Base-by-base conservation (phyloP, 345 rosid species). In the Eucalyptus dawsonii region DNA sequence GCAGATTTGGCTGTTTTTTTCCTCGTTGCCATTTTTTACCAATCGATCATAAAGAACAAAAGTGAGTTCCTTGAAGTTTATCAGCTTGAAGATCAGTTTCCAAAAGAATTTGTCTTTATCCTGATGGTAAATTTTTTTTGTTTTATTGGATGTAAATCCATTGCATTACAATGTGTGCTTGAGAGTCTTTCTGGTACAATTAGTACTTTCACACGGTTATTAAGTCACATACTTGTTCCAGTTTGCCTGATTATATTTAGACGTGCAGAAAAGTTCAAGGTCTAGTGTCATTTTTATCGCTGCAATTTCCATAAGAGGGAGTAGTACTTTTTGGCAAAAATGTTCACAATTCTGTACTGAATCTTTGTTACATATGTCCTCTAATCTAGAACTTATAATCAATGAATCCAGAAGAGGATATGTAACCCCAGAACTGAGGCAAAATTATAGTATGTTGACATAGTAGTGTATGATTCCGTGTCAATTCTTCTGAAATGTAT, bases 81-180 rank as follows among this genome's bases (percentile, higher is more conserved):
- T 91, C 95, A 92, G 90, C 94, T 92, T 49, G 93, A 93, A 90
- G 94, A 93, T 89, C 95, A 93, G 89, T 92, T 93, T 87, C 94
- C 95, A 14, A 90, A 90, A 89, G 95, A 93, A 88, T 93, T 90
- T 47, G 95, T 92, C 16, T 92, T 91, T 50, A 90, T 90, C 87
- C 87, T 93, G 67, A 91, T 93, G 94, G 94, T 93, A 89, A 80
- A 62, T 67, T 86, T 87, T 60, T 89, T 65, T 31, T 85, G 31
- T 65, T 62, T 54, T 45, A 62, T 50, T 80, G 62, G 40, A 85
- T 80, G 87, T 34, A 83, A 76, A 76, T 76, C 47, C 14, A 14
- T 21, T 21, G 47, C 34, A 8, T 87, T 58, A 47, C 47, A 40
- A 76, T 4, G 15, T 21, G 85, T 40, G 85, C 85, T 76, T 76